Evolutionary conservation across 768 basidiomycete genomes (phyloP).

Genomic region (Suillus subalutaceus): DNA sequence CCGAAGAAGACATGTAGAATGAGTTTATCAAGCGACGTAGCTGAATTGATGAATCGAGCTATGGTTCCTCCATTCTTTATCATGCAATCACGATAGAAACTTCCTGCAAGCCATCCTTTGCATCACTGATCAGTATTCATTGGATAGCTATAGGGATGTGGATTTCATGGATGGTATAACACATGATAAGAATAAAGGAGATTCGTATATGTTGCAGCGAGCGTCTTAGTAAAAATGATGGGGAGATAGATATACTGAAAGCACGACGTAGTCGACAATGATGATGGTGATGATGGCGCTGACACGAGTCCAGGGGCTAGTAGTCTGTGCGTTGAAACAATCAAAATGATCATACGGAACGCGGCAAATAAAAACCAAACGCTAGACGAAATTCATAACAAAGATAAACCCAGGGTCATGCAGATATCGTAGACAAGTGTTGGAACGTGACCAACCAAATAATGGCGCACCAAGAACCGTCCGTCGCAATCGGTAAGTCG

Average conservation of each 20-base stretch:
- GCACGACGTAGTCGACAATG: background rate
- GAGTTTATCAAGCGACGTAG: background rate
- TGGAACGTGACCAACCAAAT: slow-evolving; percentile 25
- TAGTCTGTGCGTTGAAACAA: slow-evolving; percentile 4
- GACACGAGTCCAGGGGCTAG: slow-evolving; percentile 18
- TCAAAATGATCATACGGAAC: slow-evolving; percentile 5
- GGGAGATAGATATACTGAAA: slow-evolving; percentile 17
- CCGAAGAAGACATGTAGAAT: background rate
- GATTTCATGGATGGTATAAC: slow-evolving; percentile 26
- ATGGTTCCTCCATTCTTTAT: background rate
- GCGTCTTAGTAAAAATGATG: slow-evolving; percentile 18
- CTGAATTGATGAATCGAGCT: background rate
- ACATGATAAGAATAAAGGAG: slow-evolving; percentile 22
- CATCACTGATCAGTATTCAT: slow-evolving; percentile 18
- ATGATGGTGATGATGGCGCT: slow-evolving; percentile 11
- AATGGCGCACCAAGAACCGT: slow-evolving; percentile 16
- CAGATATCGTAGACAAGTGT: slow-evolving; percentile 10
- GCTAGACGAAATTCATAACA: slow-evolving; percentile 18
- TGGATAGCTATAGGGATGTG: slow-evolving; percentile 18
- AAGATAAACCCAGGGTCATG: slow-evolving; percentile 17
- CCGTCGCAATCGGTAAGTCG: slow-evolving; percentile 17
- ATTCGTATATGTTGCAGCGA: slow-evolving; percentile 21
- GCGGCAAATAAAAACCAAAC: slow-evolving; percentile 25
- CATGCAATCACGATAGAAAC: background rate
- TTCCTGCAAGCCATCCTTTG: background rate